Percentiles rank a stretch among this genome's conserved stretches.
Evolutionary conservation across 495 filamentous ascomycete species (phyloP).

Genomic region (Penicillium cataractarum): DNA sequence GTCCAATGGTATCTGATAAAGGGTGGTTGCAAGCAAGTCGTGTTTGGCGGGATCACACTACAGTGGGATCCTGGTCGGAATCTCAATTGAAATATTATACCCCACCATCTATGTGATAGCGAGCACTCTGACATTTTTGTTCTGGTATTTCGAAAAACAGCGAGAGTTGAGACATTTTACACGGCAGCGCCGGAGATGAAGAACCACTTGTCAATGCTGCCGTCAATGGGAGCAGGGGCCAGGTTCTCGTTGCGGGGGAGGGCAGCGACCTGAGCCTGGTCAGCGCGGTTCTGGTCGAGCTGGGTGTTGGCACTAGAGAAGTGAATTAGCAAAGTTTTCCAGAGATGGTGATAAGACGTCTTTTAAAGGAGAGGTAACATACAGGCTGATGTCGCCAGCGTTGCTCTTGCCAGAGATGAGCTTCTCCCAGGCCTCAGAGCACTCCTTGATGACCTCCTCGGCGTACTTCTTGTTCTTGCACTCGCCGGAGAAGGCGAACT

Average conservation of each 20-base stretch:
- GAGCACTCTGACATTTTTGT: constrained; percentile 22
- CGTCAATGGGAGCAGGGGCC: constrained; percentile 85
- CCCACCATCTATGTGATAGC: constrained; percentile 5
- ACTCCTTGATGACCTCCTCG: constrained; percentile 91
- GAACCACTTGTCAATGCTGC: constrained; percentile 99
- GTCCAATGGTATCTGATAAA: neutral
- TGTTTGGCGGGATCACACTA: neutral
- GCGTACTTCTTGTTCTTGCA: constrained; percentile 99
- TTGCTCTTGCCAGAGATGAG: constrained; percentile 86
- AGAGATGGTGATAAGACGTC: too few relatives aligned
- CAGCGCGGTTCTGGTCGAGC: constrained; percentile 67
- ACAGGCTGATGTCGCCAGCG: constrained; percentile 79
- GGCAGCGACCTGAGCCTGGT: constrained; percentile 64
- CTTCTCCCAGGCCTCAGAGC: constrained; percentile 94
- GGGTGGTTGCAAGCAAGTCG: neutral
- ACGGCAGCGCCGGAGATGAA: constrained; percentile 98
- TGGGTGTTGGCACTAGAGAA: constrained; percentile 72
- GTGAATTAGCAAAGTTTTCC: constrained; percentile 34
- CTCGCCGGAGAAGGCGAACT: constrained; percentile 99
- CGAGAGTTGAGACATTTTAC: constrained; percentile 48
- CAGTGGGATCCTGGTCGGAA: neutral
- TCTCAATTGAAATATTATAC: constrained; percentile 15
- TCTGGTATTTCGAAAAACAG: constrained; percentile 23
- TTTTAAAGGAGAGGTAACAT: too few relatives aligned
- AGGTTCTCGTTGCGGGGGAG: constrained; percentile 76